Percentiles rank a stretch among this genome's conserved stretches.
Evolutionary conservation across 768 basidiomycete species (phyloP).

Genomic region (Cystobasidium tubakii): DNA sequence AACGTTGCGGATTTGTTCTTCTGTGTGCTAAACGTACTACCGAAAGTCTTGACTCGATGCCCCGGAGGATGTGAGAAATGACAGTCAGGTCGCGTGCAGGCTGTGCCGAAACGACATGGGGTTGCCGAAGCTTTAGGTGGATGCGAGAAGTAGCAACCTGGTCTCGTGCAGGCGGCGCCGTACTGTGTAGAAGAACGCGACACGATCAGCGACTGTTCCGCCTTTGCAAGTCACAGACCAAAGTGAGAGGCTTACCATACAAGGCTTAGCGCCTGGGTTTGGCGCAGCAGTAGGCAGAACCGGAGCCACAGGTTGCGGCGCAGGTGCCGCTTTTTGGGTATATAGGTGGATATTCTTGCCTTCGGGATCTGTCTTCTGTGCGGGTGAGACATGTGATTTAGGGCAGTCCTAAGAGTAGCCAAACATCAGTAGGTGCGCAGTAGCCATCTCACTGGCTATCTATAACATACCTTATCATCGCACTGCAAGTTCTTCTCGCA

Average conservation of each 20-base stretch:
- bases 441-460: constrained; percentile 5
- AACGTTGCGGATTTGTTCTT: constrained; percentile 29
- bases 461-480: constrained; percentile 63
- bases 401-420: constrained; percentile 43
- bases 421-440: constrained; percentile 1
- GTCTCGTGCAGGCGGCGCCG: constrained; percentile 65
- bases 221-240: not conserved
- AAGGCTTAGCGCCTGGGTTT: constrained; percentile 41
- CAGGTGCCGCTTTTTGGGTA: constrained; percentile 37
- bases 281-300: constrained; percentile 4
- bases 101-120: constrained; percentile 75
- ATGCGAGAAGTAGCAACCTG: constrained; percentile 64
- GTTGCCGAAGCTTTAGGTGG: constrained; percentile 50
- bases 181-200: constrained; percentile 54
- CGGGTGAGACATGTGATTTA: constrained; percentile 45
- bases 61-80: constrained; percentile 79
- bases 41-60: not conserved
- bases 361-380: constrained; percentile 42
- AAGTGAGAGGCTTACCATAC: constrained; percentile 40
- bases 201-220: too few species aligned
- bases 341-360: constrained; percentile 38
- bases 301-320: constrained; percentile 10
- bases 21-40: constrained; percentile 8
- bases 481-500: constrained; percentile 85
- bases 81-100: constrained; percentile 76